phyloP scores from a whole-genome alignment of 1,284 basidiomycete species.

The Peniophora sp. region DNA sequence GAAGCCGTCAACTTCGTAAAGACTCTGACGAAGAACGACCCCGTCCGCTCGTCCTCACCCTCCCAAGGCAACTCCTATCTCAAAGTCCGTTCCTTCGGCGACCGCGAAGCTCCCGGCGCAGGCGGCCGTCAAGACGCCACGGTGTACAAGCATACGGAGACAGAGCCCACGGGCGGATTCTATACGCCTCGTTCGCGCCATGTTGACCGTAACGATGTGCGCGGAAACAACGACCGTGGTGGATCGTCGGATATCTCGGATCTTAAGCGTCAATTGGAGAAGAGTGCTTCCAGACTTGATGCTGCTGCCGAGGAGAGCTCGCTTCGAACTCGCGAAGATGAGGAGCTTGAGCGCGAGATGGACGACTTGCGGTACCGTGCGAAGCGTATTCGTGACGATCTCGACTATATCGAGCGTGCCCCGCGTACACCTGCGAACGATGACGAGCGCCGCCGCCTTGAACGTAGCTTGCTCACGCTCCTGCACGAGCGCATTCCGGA shows the following conservation, averaged over 20 bases:
- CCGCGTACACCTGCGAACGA: slow-evolving; percentile 73
- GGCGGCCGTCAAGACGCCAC: slow-evolving; percentile 79
- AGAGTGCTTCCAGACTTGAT: slow-evolving; percentile 81
- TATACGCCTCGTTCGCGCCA: slow-evolving; percentile 89
- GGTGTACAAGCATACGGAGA: slow-evolving; percentile 84
- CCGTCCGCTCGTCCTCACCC: slow-evolving; percentile 45
- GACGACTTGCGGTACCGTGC: slow-evolving; percentile 85
- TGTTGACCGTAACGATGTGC: slow-evolving; percentile 80
- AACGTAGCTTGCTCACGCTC: slow-evolving; percentile 81
- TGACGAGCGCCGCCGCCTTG: slow-evolving; percentile 80
- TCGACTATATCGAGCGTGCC: slow-evolving; percentile 84
- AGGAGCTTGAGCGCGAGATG: slow-evolving; percentile 85
- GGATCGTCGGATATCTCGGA: slow-evolving; percentile 74
- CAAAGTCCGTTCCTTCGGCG: slow-evolving; percentile 67
- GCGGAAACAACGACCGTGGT: slow-evolving; percentile 65
- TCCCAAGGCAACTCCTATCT: slow-evolving; percentile 47
- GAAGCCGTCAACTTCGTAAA: slow-evolving; percentile 89
- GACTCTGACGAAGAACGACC: slow-evolving; percentile 85
- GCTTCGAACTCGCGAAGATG: slow-evolving; percentile 69
- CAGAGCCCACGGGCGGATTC: slow-evolving; percentile 47
- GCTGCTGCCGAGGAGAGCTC: slow-evolving; percentile 56
- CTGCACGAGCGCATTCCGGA: slow-evolving; percentile 92
- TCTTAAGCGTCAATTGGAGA: slow-evolving; percentile 81
- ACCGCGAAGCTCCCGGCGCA: slow-evolving; percentile 42
- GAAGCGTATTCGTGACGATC: slow-evolving; percentile 85